Base-by-base conservation (phyloP, 495 filamentous ascomycete species). In the Penicillium pancosmium region DNA sequence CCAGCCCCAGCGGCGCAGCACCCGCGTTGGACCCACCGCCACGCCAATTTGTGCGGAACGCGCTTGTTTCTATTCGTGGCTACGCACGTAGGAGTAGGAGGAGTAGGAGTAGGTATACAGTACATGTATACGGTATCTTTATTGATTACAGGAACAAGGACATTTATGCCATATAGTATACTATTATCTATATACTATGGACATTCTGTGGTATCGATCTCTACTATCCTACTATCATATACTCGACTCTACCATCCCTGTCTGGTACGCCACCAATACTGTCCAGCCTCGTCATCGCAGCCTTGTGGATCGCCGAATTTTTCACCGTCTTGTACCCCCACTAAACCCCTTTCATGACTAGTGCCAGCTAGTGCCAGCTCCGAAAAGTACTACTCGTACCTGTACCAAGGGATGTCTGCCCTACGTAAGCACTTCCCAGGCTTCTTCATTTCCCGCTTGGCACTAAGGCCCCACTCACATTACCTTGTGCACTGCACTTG, bases 41-140 rank as follows among this genome's bases (percentile, higher is more conserved):
- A 67, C 64, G 57, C 46, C 21, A 48, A 48, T 48, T 48, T 48
- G 46, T 27, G 21, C 46, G 46, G 46, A 27, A 48, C 46, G 23
- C 46, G 23, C 55, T 60, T 54, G 65, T 56, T 70, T 64, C 68
- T 70, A 70, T 70, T 70, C 57, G 54, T 58, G 63, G 55, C 4
- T 38, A 44, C 12, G 15, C 9, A 40, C 36, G 27, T 21, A n/a
- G n/a, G n/a, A n/a, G n/a, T n/a, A n/a, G n/a, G n/a, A n/a, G n/a
- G n/a, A n/a, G n/a, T n/a, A n/a, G n/a, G n/a, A n/a, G n/a, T n/a
- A n/a, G n/a, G n/a, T n/a, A n/a, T n/a, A n/a, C n/a, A n/a, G n/a
- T n/a, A n/a, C n/a, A n/a, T n/a, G n/a, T n/a, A n/a, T n/a, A n/a
- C n/a, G n/a, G n/a, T n/a, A n/a, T n/a, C n/a, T n/a, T n/a, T n/a